Conservation (phyloP, 2,329 filamentous ascomycete species). For the Pestalotiopsis sp. region DNA sequence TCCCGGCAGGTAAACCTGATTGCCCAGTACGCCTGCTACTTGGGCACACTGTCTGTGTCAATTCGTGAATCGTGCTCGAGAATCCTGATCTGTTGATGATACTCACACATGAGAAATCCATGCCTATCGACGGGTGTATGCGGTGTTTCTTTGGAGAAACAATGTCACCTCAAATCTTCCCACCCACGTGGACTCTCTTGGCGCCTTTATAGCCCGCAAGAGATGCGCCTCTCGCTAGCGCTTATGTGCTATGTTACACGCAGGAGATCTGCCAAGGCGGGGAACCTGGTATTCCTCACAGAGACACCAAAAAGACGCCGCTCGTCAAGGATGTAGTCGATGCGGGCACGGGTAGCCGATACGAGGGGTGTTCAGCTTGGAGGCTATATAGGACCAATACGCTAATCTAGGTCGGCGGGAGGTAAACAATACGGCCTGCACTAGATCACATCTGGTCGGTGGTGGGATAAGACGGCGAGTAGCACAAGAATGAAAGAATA, state of each 20-base stretch:
- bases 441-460: too few relatives aligned
- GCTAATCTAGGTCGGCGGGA: too few relatives aligned
- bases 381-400: too few relatives aligned
- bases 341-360: neutral
- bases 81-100: neutral
- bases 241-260: neutral
- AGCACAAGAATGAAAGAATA: too few relatives aligned
- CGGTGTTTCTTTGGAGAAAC: neutral
- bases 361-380: too few relatives aligned
- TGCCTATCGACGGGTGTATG: neutral
- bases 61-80: neutral
- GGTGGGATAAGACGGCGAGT: too few relatives aligned
- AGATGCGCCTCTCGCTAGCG: neutral
- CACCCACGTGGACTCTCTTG: neutral
- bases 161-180: neutral
- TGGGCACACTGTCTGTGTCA: neutral
- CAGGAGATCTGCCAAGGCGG: neutral
- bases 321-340: neutral
- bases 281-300: neutral
- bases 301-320: too few relatives aligned
- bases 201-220: neutral
- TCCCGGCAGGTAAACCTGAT: slow-evolving; percentile 9
- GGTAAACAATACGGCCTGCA: too few relatives aligned
- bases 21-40: neutral
- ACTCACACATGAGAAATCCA: neutral